These are phyloP conservation scores for Diaporthe amygdali DNA, from an alignment of 2,329 filamentous ascomycete species.

Conservation along the genomic window DNA sequence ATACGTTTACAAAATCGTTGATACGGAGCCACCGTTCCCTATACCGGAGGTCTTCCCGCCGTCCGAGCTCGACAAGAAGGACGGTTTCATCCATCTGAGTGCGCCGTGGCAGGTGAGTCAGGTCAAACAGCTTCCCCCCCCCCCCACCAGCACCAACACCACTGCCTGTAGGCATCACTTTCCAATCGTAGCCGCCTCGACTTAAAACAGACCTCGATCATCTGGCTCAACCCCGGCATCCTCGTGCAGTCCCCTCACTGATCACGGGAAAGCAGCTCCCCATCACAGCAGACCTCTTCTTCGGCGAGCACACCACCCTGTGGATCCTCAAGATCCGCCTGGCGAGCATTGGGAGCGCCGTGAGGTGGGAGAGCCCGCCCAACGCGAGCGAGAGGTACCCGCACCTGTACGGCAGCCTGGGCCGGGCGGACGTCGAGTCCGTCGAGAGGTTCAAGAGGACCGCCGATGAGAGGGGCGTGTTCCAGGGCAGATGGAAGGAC, in stretches of 20 bases:
- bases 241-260: not conserved
- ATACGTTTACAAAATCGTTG: slow-evolving; percentile 67
- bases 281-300: slow-evolving; percentile 51
- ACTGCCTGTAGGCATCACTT: not conserved
- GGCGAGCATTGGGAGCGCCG: slow-evolving; percentile 44
- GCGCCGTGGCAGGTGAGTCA: slow-evolving; percentile 55
- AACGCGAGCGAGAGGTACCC: slow-evolving; percentile 52
- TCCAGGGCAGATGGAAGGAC: slow-evolving; percentile 47
- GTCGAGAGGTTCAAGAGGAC: slow-evolving; percentile 50
- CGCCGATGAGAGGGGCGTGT: slow-evolving; percentile 38
- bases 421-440: slow-evolving; percentile 54
- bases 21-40: slow-evolving; percentile 55
- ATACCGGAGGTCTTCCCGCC: slow-evolving; percentile 60
- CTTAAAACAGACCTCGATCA: not conserved
- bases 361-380: slow-evolving; percentile 59
- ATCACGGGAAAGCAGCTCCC: slow-evolving; percentile 42
- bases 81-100: slow-evolving; percentile 68
- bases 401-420: slow-evolving; percentile 65
- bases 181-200: not conserved
- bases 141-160: not conserved
- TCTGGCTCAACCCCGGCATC: not conserved
- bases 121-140: too few relatives aligned
- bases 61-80: slow-evolving; percentile 63
- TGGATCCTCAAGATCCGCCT: slow-evolving; percentile 62
- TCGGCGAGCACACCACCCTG: slow-evolving; percentile 42